Base-by-base conservation (phyloP, 164 flowering plant genomes). In the Malania oleifera region DNA sequence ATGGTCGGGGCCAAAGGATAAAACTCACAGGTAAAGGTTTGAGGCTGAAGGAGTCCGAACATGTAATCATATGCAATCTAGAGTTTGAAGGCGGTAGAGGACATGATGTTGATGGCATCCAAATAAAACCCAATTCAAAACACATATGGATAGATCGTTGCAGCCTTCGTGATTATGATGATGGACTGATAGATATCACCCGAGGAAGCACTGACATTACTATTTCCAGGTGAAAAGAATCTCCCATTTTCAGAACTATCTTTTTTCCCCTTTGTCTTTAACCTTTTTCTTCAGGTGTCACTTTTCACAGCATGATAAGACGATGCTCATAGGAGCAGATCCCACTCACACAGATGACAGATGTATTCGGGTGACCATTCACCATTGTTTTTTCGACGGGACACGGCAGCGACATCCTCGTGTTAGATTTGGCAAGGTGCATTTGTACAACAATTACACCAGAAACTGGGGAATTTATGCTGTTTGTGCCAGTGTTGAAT, bases 81-180 rank as follows among this genome's bases (percentile, higher is more conserved):
- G 84, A 84, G 79, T 80, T 90, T 71, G 87, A 87, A 69, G 91
- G 89, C 43, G 97, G 97, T 26, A 76, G 81, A 56, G 97, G 95
- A 27, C 81, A 60, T 58, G 97, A 90, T 73, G 85, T 75, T 35
- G 97, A 90, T 72, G 92, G 71, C 19, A 87, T 90, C 62, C 95
- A 87, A 59, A 90, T 90, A 48, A 90, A 87, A 48, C 92, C 95
- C 15, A 84, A 85, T 15, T 85, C 95, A 23, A 82, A 70, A 67
- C 90, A 87, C 69, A 87, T 90, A 52, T 90, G 97, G 97, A 90
- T 90, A n/a, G 97, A 90, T 43, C 81, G 97, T 18, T 87, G 97
- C 62, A 84, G 87, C 64, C 79, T 90, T 31, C 65, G 73, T 53
- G 91, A 84, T 64, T 90, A 77, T 69, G 83, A 77, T 63, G 97